Evolutionary conservation across 768 basidiomycete genomes (phyloP).

Genomic region (Mycena latifolia): DNA sequence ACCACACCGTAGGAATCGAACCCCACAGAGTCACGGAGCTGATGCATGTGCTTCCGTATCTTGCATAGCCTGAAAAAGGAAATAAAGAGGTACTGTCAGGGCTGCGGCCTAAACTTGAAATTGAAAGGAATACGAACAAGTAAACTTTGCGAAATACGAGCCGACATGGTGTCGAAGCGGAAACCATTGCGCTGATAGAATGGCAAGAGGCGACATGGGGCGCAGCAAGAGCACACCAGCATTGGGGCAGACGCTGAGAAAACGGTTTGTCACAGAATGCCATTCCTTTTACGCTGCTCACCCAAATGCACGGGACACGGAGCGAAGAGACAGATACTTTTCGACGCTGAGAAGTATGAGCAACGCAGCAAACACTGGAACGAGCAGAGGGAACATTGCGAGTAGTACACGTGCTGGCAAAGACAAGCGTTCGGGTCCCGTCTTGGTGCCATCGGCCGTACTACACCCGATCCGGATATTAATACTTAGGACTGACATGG

Average conservation of each 20-base stretch:
- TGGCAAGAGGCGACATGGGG: constrained; percentile 45
- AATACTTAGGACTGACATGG: too few relatives aligned
- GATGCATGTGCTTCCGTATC: constrained; percentile 54
- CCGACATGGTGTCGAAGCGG: constrained; percentile 51
- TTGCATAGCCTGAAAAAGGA: constrained; percentile 51
- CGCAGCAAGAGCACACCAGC: constrained; percentile 45
- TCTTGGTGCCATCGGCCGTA: too few relatives aligned
- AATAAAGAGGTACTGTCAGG: too few relatives aligned
- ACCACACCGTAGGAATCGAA: constrained; percentile 51
- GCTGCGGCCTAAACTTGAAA: too few relatives aligned
- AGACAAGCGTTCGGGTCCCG: too few relatives aligned
- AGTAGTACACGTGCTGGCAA: too few relatives aligned
- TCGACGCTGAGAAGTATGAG: constrained; percentile 1
- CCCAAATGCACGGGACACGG: constrained; percentile 10
- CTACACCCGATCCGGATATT: too few relatives aligned
- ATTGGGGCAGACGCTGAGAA: constrained; percentile 5
- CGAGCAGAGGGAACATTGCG: neutral
- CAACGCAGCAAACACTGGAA: neutral
- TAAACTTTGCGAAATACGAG: constrained; percentile 49
- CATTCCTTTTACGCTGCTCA: neutral
- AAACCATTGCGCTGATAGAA: constrained; percentile 46
- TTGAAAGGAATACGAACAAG: constrained; percentile 51
- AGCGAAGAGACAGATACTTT: neutral
- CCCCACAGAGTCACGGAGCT: constrained; percentile 49
- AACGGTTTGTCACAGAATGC: too few relatives aligned